These are phyloP conservation scores for Jatropha multifida DNA, from an alignment of 441 rosid species.

Conservation along the genomic window DNA sequence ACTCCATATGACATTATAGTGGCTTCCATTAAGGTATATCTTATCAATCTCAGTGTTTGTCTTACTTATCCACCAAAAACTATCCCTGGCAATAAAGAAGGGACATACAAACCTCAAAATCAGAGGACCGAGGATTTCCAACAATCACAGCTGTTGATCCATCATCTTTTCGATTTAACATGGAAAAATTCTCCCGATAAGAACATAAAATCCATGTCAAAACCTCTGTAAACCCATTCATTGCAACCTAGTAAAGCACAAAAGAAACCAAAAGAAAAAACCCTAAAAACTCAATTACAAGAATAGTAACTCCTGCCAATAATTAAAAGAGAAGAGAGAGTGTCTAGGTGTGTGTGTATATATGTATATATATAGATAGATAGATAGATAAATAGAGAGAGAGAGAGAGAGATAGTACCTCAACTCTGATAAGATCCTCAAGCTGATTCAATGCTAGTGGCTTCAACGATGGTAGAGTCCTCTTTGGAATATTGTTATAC, in stretches of 20 bases:
- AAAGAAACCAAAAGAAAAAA: background rate
- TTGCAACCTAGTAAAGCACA: slow-evolving; percentile 54
- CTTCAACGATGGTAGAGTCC: slow-evolving; percentile 61
- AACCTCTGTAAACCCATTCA: slow-evolving; percentile 79
- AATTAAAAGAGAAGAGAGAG: slow-evolving; percentile 4
- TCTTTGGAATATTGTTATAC: slow-evolving; percentile 74
- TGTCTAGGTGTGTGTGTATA: too few species aligned
- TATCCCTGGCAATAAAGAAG: background rate
- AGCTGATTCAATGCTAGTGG: slow-evolving; percentile 81
- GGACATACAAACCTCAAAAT: slow-evolving; percentile 75
- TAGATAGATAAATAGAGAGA: background rate
- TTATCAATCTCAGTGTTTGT: background rate
- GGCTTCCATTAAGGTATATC: background rate
- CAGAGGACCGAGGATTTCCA: slow-evolving; percentile 87
- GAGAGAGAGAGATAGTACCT: slow-evolving; percentile 39
- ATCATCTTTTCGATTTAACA: slow-evolving; percentile 72
- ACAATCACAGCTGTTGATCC: slow-evolving; percentile 53
- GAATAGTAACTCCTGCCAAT: background rate
- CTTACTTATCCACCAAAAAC: background rate
- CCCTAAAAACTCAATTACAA: background rate
- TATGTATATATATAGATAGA: background rate
- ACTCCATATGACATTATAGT: background rate
- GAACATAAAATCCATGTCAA: slow-evolving; percentile 83
- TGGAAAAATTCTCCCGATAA: slow-evolving; percentile 58
- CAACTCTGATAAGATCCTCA: slow-evolving; percentile 75